Percentiles rank a stretch among this genome's conserved stretches.
Conservation (phyloP, 2,329 filamentous ascomycete genomes). For the Talaromyces sp. region DNA sequence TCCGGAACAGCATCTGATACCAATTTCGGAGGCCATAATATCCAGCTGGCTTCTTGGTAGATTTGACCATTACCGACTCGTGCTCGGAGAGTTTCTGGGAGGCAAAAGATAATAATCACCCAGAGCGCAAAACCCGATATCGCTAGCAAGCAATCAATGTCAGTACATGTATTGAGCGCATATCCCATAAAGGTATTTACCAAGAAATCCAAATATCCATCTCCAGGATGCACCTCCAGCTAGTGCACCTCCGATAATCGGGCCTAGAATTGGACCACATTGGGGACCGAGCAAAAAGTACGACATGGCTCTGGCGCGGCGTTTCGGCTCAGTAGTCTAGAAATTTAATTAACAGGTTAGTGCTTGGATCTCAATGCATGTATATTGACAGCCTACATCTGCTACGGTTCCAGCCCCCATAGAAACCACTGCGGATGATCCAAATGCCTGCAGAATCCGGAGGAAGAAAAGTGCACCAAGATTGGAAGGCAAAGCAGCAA, state of each 20-base stretch:
- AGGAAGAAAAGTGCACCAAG: conserved; percentile 35
- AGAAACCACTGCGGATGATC: conserved; percentile 39
- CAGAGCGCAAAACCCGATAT: not conserved
- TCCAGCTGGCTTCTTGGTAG: not conserved
- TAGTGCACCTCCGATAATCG: conserved; percentile 39
- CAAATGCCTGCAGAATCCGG: conserved; percentile 40
- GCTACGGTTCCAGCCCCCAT: conserved; percentile 42
- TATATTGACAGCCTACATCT: conserved; percentile 19
- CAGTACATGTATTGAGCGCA: not conserved
- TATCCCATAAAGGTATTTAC: conserved; percentile 5
- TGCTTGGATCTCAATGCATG: not conserved
- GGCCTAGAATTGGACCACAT: conserved; percentile 41
- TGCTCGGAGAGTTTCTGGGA: not conserved
- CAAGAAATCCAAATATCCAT: conserved; percentile 42
- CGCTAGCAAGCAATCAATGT: not conserved
- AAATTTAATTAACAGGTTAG: not conserved
- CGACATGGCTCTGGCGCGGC: conserved; percentile 36
- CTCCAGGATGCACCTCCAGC: conserved; percentile 33
- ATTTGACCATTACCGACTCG: not conserved
- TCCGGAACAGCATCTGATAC: not conserved
- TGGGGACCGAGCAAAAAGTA: conserved; percentile 42
- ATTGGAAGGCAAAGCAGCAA: conserved; percentile 35
- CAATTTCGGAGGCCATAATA: not conserved
- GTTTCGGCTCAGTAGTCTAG: conserved; percentile 32
- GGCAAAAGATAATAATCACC: not conserved